phyloP scores from a whole-genome alignment of 2,329 filamentous ascomycete genomes.

The Penicillium sp. region DNA sequence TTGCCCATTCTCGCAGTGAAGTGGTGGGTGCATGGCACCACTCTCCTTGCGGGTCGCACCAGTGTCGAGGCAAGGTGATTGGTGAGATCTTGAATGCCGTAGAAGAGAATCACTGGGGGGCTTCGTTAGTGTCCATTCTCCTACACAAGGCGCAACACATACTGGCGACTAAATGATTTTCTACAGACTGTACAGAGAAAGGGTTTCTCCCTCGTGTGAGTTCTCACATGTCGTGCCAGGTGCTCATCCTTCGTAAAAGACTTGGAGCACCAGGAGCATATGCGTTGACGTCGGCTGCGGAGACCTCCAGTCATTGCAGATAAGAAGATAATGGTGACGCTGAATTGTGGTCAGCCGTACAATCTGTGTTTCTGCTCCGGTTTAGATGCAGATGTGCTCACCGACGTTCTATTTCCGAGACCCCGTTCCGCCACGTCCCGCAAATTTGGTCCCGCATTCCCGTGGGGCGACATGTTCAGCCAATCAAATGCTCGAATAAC shows the following conservation, averaged over 20 bases:
- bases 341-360: too few relatives aligned
- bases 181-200: constrained; percentile 26
- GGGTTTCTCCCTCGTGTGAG: constrained; percentile 36
- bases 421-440: neutral
- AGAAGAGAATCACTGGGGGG: constrained; percentile 12
- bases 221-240: constrained; percentile 32
- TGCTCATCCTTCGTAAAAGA: constrained; percentile 35
- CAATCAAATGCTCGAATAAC: neutral
- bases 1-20: neutral
- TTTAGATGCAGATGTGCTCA: too few relatives aligned
- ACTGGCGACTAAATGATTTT: constrained; percentile 30
- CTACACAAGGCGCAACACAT: neutral
- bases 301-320: neutral
- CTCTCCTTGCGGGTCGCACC: neutral
- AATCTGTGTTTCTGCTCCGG: too few relatives aligned
- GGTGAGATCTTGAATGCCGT: constrained; percentile 10
- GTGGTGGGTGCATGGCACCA: neutral
- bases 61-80: neutral
- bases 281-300: constrained; percentile 2
- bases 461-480: neutral
- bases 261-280: constrained; percentile 25
- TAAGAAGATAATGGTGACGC: too few relatives aligned
- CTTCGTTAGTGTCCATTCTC: neutral
- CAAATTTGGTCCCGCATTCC: neutral
- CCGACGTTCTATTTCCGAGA: neutral